Percentiles rank a stretch among this genome's conserved stretches.
Conservation (phyloP, 345 rosid genomes). For the Bretschneidera sinensis region DNA sequence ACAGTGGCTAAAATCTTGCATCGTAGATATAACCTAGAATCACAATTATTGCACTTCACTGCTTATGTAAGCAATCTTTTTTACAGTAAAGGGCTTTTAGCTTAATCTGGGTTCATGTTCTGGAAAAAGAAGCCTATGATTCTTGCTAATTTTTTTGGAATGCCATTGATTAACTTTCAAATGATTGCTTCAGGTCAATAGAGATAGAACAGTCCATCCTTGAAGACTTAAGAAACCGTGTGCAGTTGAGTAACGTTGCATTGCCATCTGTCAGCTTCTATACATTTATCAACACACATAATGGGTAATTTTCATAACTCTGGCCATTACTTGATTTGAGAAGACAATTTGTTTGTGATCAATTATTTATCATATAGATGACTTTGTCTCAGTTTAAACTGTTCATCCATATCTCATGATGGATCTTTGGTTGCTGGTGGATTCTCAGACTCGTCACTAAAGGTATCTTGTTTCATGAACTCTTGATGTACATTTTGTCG, state of each 20-base stretch:
- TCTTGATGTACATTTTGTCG: slow-evolving; percentile 9
- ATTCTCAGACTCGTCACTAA: slow-evolving; percentile 91
- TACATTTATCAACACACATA: slow-evolving; percentile 87
- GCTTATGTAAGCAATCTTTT: not conserved
- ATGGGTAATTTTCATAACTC: slow-evolving; percentile 52
- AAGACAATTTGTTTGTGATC: slow-evolving; percentile 2
- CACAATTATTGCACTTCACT: not conserved
- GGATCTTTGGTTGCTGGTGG: slow-evolving; percentile 98
- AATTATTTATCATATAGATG: slow-evolving; percentile 10
- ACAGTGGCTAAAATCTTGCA: no score
- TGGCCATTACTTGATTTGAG: slow-evolving; percentile 4
- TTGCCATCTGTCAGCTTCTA: slow-evolving; percentile 94
- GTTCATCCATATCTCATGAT: slow-evolving; percentile 92
- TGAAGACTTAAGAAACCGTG: slow-evolving; percentile 93
- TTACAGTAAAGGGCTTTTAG: not conserved
- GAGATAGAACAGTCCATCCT: slow-evolving; percentile 92
- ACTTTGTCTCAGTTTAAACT: slow-evolving; percentile 55
- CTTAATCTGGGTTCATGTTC: not conserved
- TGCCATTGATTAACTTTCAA: not conserved
- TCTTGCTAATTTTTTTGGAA: not conserved
- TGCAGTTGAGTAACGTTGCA: slow-evolving; percentile 72
- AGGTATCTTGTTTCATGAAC: slow-evolving; percentile 34
- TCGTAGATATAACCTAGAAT: not conserved
- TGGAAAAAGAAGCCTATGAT: not conserved
- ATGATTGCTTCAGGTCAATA: slow-evolving; percentile 48